These are phyloP conservation scores for Lophiotrema nucula DNA, from an alignment of 495 filamentous ascomycete species.

Conservation along the genomic window DNA sequence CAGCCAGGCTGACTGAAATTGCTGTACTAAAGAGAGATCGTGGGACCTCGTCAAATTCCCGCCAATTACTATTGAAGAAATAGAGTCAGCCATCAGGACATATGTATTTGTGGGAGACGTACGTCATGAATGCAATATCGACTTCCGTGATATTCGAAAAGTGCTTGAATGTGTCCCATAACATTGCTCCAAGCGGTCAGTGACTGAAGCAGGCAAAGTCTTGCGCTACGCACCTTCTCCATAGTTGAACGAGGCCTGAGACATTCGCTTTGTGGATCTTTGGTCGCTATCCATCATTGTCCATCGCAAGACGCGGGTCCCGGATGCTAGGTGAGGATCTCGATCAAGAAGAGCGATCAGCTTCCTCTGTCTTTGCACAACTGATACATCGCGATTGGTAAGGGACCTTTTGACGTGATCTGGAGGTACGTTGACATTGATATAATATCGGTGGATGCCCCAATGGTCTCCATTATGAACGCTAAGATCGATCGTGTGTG, in stretches of 20 bases:
- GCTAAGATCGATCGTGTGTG: conserved; percentile 12
- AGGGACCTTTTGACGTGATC: background rate
- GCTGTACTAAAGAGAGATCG: conserved; percentile 1
- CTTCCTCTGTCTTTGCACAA: background rate
- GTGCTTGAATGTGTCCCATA: background rate
- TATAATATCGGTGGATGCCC: background rate
- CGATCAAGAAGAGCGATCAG: background rate
- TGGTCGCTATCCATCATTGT: conserved; percentile 3
- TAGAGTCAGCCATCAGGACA: background rate
- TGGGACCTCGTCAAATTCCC: background rate
- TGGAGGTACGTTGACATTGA: conserved; percentile 4
- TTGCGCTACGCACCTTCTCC: background rate
- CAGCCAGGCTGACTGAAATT: conserved; percentile 3
- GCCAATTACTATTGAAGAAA: background rate
- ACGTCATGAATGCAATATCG: conserved; percentile 13
- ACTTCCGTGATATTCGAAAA: background rate
- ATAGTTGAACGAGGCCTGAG: background rate
- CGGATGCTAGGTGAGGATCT: background rate
- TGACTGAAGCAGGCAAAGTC: background rate
- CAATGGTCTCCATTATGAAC: conserved; percentile 1
- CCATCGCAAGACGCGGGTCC: conserved; percentile 7
- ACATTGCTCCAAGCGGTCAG: background rate
- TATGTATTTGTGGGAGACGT: background rate
- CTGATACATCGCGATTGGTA: background rate
- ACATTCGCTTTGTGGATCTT: background rate